Evolutionary conservation across 257 asterid genomes (phyloP), one percentile per base, ranked within the genome.

Genomic region (Pogostemon cablin): DNA sequence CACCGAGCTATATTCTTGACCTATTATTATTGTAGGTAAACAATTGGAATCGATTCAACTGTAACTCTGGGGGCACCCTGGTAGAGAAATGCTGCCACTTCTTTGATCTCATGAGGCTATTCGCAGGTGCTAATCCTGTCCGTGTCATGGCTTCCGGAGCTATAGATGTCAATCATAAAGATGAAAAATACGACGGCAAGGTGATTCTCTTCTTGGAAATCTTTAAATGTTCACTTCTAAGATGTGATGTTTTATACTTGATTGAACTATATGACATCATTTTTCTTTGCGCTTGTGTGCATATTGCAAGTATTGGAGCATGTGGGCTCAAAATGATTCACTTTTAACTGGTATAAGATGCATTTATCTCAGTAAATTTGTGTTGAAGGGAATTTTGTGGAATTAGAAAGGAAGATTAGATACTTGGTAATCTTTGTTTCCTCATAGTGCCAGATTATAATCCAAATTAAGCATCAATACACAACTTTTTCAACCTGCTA

Each of bases 81-180:
- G 98, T 93, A 6, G 97, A 93, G 88, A 93, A 93, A 81, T 93
- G 98, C 86, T 93, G 98, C 85, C 98, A 93, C 70, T 93, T 91
- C 79, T 93, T 93, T 66, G 98, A 93, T 76, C 96, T 93, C 69
- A 93, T 93, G 96, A 90, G 89, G 79, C 84, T 93, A 41, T 93
- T 93, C 68, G 90, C 79, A 0, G 97, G 92, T 57, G 74, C 96
- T 44, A 74, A 88, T 80, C 98, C 97, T 50, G 83, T 86, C 62
- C 91, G 92, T 1, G 96, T 89, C 62, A 85, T 91, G 98, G 96
- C 96, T 62, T 91, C 97, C 35, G 98, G 98, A 34, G 96, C 92
- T n/a, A 83, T 91, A 7, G 96, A 93, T 71, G 86, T 93, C 38
- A 93, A 93, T 73, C 98, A 93, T 77, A 93, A 87, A 77, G 96